Conservation (phyloP, 257 asterid species). For the Capsicum rhomboideum region DNA sequence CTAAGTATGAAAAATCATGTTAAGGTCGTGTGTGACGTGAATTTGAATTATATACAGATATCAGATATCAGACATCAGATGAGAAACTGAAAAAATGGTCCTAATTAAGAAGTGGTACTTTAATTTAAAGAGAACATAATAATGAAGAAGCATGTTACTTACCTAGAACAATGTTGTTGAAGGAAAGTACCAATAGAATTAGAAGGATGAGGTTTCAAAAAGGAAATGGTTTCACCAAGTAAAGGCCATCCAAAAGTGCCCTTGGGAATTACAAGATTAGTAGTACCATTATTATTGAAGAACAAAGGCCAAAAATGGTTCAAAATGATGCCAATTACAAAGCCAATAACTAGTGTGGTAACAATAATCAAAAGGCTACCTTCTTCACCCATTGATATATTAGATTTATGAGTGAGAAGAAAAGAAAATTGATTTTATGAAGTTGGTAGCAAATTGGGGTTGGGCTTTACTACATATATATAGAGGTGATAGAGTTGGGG, state of each 20-base stretch:
- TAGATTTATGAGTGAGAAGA: neutral
- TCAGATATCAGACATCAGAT: too few species aligned
- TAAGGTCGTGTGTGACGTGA: too few species aligned
- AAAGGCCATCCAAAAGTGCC: constrained; percentile 75
- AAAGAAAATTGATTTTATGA: neutral
- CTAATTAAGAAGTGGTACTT: neutral
- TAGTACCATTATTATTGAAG: neutral
- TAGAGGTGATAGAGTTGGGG: constrained; percentile 9
- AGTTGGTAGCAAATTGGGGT: constrained; percentile 21
- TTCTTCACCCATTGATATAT: constrained; percentile 11
- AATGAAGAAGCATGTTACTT: constrained; percentile 1
- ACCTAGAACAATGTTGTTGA: constrained; percentile 61
- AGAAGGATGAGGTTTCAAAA: constrained; percentile 66
- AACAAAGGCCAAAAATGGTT: constrained; percentile 64
- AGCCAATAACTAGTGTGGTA: constrained; percentile 3
- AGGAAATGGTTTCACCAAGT: constrained; percentile 65
- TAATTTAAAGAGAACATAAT: neutral
- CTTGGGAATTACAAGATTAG: constrained; percentile 17
- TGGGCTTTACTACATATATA: constrained; percentile 17
- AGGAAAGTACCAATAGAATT: constrained; percentile 52
- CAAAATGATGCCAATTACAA: constrained; percentile 26
- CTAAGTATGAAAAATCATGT: too few species aligned
- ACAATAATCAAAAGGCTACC: neutral
- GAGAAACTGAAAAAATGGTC: too few species aligned
- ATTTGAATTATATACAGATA: too few species aligned